Conservation (phyloP, 164 flowering plant genomes). For the Brasenia schreberi region DNA sequence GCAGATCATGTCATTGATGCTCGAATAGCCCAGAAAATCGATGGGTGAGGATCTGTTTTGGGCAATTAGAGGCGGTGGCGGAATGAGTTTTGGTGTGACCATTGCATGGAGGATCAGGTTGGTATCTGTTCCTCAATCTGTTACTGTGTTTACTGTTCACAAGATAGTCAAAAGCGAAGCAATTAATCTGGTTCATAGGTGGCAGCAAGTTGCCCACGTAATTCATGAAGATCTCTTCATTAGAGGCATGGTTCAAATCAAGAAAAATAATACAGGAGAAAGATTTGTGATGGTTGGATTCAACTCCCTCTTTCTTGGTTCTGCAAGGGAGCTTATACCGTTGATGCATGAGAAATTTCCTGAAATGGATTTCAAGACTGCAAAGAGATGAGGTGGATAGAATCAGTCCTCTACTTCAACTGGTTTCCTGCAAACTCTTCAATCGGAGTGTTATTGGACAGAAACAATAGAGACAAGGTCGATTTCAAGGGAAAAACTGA, state of each 20-base stretch:
- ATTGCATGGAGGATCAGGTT: constrained; percentile 6
- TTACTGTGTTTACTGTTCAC: constrained; percentile 9
- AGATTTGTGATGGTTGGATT: constrained; percentile 5
- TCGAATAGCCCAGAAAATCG: constrained; percentile 4
- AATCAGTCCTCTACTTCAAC: constrained; percentile 5
- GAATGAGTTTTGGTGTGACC: constrained; percentile 5
- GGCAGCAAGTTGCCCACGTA: constrained; percentile 21
- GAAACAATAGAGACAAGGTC: background rate
- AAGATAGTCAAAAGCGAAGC: constrained; percentile 13
- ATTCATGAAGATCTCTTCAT: constrained; percentile 14
- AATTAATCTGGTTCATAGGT: constrained; percentile 12
- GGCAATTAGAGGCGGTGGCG: constrained; percentile 10
- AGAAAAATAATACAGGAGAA: background rate
- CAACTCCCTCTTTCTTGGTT: constrained; percentile 20
- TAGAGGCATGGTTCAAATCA: constrained; percentile 1
- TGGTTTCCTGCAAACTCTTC: background rate
- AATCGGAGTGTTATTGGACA: background rate
- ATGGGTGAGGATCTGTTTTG: constrained; percentile 9
- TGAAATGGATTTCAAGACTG: constrained; percentile 19
- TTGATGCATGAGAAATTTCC: constrained; percentile 23
- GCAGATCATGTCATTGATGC: constrained; percentile 17
- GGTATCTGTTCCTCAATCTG: constrained; percentile 4
- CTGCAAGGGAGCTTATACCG: constrained; percentile 7
- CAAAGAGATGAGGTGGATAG: constrained; percentile 8
- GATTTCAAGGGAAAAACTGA: constrained; percentile 10